Evolutionary conservation across 129 eudicot species (phyloP), one percentile per base, ranked within the genome.

Genomic region (sunflower (Helianthus annuus)): DNA sequence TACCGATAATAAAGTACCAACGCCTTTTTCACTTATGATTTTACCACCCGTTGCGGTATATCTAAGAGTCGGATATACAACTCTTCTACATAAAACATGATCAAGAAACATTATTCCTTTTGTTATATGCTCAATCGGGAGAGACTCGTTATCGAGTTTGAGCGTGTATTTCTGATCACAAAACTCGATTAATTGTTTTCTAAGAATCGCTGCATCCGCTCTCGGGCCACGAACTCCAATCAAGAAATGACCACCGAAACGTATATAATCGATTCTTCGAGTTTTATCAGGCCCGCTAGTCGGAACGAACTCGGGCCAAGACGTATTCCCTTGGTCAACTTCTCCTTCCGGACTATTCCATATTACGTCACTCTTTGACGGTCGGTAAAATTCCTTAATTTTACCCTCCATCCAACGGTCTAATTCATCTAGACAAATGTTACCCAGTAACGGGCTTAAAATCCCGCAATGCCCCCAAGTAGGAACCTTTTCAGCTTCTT

Each of bases 271-370:
- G 60, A 95, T 83, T 72, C 86, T 95, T 38, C 96, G 70, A 19
- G 96, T 91, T 72, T 88, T 88, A 53, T 95, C 96, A 3, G 83
- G 88, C 72, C 99, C 99, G 62, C 91, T 87, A 7, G 97, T 81
- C 7, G 99, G 99, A 74, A 95, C 99, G 51, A 95, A 95, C 78
- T 95, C 99, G 2, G 99, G 99, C 99, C 99, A 95, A 16, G 97
- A 84, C 15, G 99, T 91, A 70, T 95, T 95, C 17, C 93, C 93
- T 45, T 90, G 94, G 69, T 86, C 89, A 45, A 81, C 73, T 46
- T 87, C 94, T 48, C 86, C 91, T 24, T 80, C 88, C 11, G 94
- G 83, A 48, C 80, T 77, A 53, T 88, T 95, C 99, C 99, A 91
- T 71, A 90, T 84, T 24, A 91, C 94, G 51, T 95, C 97, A 51